These are phyloP conservation scores for Hirsutella rhossiliensis DNA, from an alignment of 2,329 filamentous ascomycete species.

Conservation along the genomic window DNA sequence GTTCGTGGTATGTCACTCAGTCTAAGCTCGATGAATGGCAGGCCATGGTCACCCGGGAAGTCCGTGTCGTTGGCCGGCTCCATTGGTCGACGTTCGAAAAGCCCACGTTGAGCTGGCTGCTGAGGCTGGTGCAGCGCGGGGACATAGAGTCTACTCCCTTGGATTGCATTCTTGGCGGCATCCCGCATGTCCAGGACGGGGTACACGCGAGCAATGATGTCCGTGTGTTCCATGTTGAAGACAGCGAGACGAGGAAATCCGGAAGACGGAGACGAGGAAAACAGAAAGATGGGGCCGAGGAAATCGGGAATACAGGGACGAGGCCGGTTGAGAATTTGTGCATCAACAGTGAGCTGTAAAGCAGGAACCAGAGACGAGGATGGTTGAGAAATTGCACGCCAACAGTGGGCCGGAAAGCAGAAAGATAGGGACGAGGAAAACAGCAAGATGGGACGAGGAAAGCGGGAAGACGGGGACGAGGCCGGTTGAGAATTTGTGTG, in stretches of 20 bases:
- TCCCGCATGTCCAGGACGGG: background rate
- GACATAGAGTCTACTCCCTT: background rate
- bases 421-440: too few species aligned
- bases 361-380: too few species aligned
- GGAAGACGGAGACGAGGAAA: background rate
- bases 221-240: slow-evolving; percentile 3
- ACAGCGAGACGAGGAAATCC: too few species aligned
- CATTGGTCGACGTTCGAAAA: background rate
- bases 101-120: background rate
- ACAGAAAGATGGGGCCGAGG: background rate
- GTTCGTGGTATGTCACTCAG: slow-evolving; percentile 8
- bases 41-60: background rate
- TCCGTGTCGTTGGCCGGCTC: background rate
- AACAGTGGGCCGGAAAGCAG: too few species aligned
- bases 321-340: too few species aligned
- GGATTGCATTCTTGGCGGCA: background rate
- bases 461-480: too few species aligned
- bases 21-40: slow-evolving; percentile 4
- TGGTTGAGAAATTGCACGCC: too few species aligned
- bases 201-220: slow-evolving; percentile 1
- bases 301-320: background rate
- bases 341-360: too few species aligned
- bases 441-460: too few species aligned
- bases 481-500: too few species aligned
- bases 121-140: background rate